Percentiles rank a stretch among this genome's conserved stretches.
Evolutionary conservation across 768 basidiomycete genomes (phyloP).

Genomic region (Lentinus brumalis): DNA sequence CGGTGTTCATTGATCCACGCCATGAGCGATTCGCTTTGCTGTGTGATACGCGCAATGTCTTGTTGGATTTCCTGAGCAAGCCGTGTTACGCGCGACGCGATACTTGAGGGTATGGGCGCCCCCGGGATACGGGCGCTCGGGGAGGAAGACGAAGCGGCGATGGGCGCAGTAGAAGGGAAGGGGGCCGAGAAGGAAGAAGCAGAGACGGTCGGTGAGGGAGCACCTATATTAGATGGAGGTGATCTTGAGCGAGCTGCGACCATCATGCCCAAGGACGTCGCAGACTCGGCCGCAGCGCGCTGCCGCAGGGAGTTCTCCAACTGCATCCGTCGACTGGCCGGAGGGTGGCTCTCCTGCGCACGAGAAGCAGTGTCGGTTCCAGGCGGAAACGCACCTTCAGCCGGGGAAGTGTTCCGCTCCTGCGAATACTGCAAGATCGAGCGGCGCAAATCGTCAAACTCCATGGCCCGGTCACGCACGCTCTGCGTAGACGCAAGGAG

Average conservation of each 20-base stretch:
- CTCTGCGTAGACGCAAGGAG: slow-evolving; percentile 10
- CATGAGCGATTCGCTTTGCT: slow-evolving; percentile 18
- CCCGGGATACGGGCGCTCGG: background rate
- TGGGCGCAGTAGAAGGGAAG: background rate
- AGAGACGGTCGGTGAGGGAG: background rate
- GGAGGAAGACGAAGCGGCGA: background rate
- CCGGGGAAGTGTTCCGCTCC: background rate
- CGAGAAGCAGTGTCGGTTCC: background rate
- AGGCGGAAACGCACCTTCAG: background rate
- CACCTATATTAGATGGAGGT: background rate
- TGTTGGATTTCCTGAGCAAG: slow-evolving; percentile 18
- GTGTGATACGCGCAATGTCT: slow-evolving; percentile 14
- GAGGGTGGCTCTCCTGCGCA: background rate
- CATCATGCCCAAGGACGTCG: slow-evolving; percentile 12
- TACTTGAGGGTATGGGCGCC: slow-evolving; percentile 2
- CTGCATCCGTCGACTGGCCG: slow-evolving; percentile 1
- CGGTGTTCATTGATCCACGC: slow-evolving; percentile 17
- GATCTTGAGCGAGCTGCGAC: slow-evolving; percentile 6
- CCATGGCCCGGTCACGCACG: slow-evolving; percentile 9
- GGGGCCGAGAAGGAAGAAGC: background rate
- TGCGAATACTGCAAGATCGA: slow-evolving; percentile 6
- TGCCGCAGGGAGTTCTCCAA: slow-evolving; percentile 3
- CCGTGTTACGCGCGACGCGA: slow-evolving; percentile 11
- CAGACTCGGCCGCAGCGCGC: slow-evolving; percentile 4
- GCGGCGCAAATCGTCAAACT: slow-evolving; percentile 16